Base-by-base conservation (phyloP, 306 rosid genomes). In the Ormosia emarginata region DNA sequence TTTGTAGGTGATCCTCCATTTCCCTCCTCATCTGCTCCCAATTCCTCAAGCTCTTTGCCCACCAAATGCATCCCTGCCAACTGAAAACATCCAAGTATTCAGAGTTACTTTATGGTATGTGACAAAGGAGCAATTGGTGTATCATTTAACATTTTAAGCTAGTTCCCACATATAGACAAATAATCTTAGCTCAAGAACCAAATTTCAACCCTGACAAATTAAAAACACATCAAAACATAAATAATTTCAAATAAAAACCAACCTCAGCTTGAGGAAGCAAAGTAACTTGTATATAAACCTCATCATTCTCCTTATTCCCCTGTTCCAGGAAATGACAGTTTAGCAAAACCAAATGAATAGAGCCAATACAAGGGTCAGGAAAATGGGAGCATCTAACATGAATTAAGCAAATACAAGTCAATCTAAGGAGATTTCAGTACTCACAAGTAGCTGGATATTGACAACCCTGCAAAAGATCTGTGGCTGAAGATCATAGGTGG, bases 291-390 rank as follows among this genome's bases (percentile, higher is more conserved):
- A 94, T 93, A 67, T 93, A 95, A 86, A 95, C 97, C 88, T 93
- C 99, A 85, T 95, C 99, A 87, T 93, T 93, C 87, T 92, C 98
- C 94, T 92, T 93, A 71, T 95, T 95, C 57, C 98, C 99, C 99
- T 95, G 90, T 85, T 79, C 32, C 49, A 79, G 52, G 18, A 64
- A 57, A 56, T 41, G 30, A 49, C 57, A 73, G 59, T 40, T 64
- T 33, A 63, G 29, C 58, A 57, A 63, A 71, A 63, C 29, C 15
- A 84, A 80, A 63, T 4, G 10, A 10, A 68, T n/a, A 61, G 46
- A 64, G n/a, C 32, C 52, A 52, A 58, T 15, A 52, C 24, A 44
- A 79, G 49, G 30, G 61, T 8, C 67, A 13, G 59, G n/a, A n/a
- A n/a, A n/a, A n/a, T n/a, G n/a, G n/a, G n/a, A n/a, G n/a, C 70